These are phyloP conservation scores for Rhizoclosmatium sp. DNA, from an alignment of 192 early-diverging fungal genomes.

Conservation along the genomic window DNA sequence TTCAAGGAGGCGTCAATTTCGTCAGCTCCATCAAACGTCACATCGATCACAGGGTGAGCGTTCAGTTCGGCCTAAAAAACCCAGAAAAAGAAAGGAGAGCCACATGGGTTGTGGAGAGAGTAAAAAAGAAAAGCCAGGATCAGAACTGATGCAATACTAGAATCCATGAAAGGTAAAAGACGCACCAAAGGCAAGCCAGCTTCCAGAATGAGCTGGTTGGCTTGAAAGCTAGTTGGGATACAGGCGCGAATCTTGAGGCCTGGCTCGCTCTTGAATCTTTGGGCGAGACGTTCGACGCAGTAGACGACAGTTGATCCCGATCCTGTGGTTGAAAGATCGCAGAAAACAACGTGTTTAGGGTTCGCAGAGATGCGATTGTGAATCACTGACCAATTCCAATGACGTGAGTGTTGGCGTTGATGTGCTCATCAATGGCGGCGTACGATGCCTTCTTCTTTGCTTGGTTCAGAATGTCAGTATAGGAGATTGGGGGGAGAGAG, in stretches of 20 bases:
- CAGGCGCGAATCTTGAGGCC: conserved; percentile 73
- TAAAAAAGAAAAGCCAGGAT: conserved; percentile 16
- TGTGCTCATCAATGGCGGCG: conserved; percentile 88
- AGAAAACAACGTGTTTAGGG: no score
- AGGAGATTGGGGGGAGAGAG: not conserved
- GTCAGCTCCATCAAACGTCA: conserved; percentile 92
- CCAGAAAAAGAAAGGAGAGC: not conserved
- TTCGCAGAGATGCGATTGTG: not conserved
- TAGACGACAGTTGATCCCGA: conserved; percentile 79
- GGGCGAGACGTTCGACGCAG: conserved; percentile 80
- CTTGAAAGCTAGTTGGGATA: conserved; percentile 94
- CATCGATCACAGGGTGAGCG: conserved; percentile 77
- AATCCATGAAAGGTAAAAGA: conserved; percentile 42
- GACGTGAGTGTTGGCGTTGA: conserved; percentile 69
- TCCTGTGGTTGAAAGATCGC: conserved; percentile 26
- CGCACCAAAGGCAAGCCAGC: conserved; percentile 83
- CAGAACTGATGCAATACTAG: conserved; percentile 6
- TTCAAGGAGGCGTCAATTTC: conserved; percentile 84
- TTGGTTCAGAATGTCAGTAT: conserved; percentile 47
- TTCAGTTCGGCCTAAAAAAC: conserved; percentile 49
- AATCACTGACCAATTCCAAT: conserved; percentile 78
- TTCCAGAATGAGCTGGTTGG: conserved; percentile 81
- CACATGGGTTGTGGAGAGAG: conserved; percentile 9
- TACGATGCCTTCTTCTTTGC: conserved; percentile 89
- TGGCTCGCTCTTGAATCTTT: conserved; percentile 65